These are phyloP conservation scores for Pythium sukuiense DNA, from an alignment of 352 stramenopile species.

Conservation along the genomic window DNA sequence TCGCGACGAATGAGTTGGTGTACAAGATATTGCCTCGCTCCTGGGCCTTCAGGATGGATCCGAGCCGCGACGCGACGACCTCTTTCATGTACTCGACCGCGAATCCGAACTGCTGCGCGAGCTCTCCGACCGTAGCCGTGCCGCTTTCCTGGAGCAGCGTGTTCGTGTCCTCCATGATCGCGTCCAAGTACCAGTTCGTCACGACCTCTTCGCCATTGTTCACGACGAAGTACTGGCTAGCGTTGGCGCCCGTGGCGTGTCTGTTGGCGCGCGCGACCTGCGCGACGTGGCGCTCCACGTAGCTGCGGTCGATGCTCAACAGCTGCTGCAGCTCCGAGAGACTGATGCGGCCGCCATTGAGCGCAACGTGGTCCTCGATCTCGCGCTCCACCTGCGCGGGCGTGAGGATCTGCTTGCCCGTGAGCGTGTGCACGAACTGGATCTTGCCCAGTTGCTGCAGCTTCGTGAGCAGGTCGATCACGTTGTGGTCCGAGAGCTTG, in stretches of 20 bases:
- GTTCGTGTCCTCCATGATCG: constrained; percentile 83
- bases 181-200: constrained; percentile 80
- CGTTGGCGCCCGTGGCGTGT: constrained; percentile 24
- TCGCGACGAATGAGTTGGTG: constrained; percentile 70
- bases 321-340: constrained; percentile 65
- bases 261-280: constrained; percentile 41
- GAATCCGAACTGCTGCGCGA: constrained; percentile 83
- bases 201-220: constrained; percentile 80
- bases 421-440: constrained; percentile 77
- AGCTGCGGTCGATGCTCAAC: constrained; percentile 70
- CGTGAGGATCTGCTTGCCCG: constrained; percentile 82
- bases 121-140: constrained; percentile 60
- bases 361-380: constrained; percentile 67
- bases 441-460: constrained; percentile 75
- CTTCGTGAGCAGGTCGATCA: constrained; percentile 79
- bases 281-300: constrained; percentile 63
- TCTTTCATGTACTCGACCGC: constrained; percentile 83
- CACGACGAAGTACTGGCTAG: constrained; percentile 53
- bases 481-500: constrained; percentile 83
- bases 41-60: constrained; percentile 59
- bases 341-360: constrained; percentile 64
- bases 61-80: constrained; percentile 61
- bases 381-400: constrained; percentile 69
- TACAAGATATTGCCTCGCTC: constrained; percentile 72
- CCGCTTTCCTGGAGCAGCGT: constrained; percentile 73